Conservation (phyloP, 345 rosid genomes). For the Barbarea vulgaris region DNA sequence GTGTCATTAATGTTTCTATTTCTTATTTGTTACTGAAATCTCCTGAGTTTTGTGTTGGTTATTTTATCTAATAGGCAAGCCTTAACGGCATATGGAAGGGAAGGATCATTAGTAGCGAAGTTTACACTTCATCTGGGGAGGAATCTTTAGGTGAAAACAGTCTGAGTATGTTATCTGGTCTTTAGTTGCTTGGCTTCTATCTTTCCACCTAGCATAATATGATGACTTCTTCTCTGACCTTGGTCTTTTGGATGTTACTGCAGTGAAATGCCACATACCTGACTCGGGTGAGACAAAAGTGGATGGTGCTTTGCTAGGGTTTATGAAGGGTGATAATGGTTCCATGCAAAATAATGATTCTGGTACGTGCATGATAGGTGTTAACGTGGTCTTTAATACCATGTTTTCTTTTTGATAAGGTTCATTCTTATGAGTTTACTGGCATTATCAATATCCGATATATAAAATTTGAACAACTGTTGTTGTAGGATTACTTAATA, state of each 20-base stretch:
- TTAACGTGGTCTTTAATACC: not conserved
- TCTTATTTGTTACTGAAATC: slow-evolving; percentile 33
- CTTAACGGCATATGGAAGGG: slow-evolving; percentile 73
- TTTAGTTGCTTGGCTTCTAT: slow-evolving; percentile 13
- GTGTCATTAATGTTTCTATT: not conserved
- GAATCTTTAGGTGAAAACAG: slow-evolving; percentile 45
- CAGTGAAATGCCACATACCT: not conserved
- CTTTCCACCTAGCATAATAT: not conserved
- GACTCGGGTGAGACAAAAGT: slow-evolving; percentile 46
- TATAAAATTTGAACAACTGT: slow-evolving; percentile 8
- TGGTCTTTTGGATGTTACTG: slow-evolving; percentile 15
- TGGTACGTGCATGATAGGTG: slow-evolving; percentile 20
- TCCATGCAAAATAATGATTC: slow-evolving; percentile 17
- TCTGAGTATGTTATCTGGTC: slow-evolving; percentile 43
- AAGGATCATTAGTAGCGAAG: slow-evolving; percentile 63
- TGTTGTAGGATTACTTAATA: slow-evolving; percentile 27
- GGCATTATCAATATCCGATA: not conserved
- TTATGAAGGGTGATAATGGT: slow-evolving; percentile 20
- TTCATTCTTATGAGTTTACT: not conserved
- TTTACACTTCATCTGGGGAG: slow-evolving; percentile 47
- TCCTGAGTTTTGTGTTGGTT: not conserved
- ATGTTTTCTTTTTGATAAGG: not conserved
- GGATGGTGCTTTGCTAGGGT: slow-evolving; percentile 16
- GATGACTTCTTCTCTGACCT: slow-evolving; percentile 9
- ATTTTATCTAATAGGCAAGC: slow-evolving; percentile 46